phyloP scores from a whole-genome alignment of 768 basidiomycete species.

The Phlegmacium glaucopus region DNA sequence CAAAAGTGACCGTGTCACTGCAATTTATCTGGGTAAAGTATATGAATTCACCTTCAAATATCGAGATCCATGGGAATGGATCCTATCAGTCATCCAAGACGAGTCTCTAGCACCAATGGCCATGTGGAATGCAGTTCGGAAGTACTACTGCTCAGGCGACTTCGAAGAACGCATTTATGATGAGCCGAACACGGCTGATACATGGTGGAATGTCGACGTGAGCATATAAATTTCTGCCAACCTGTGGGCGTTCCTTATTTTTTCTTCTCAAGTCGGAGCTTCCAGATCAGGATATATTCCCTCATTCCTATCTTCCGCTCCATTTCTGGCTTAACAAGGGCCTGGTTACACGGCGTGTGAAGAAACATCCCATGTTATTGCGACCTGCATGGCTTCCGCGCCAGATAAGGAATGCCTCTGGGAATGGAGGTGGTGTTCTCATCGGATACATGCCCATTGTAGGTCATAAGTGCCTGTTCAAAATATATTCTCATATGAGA shows the following conservation, averaged over 20 bases:
- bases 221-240: slow-evolving; percentile 1
- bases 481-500: not conserved
- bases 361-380: slow-evolving; percentile 25
- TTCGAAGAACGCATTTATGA: slow-evolving; percentile 18
- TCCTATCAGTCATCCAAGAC: slow-evolving; percentile 17
- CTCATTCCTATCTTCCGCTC: slow-evolving; percentile 23
- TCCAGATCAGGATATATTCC: slow-evolving; percentile 13
- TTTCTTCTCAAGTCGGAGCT: slow-evolving; percentile 14
- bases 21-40: slow-evolving; percentile 10
- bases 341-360: slow-evolving; percentile 20
- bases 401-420: slow-evolving; percentile 26
- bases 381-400: slow-evolving; percentile 22
- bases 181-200: slow-evolving; percentile 26
- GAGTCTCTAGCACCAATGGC: slow-evolving; percentile 10
- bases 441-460: slow-evolving; percentile 27
- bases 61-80: slow-evolving; percentile 27
- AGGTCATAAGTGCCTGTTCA: slow-evolving; percentile 1
- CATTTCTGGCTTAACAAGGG: slow-evolving; percentile 31
- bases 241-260: not conserved
- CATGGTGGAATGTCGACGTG: slow-evolving; percentile 27
- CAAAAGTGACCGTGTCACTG: slow-evolving; percentile 9
- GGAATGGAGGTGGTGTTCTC: slow-evolving; percentile 29
- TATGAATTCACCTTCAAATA: slow-evolving; percentile 21
- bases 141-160: slow-evolving; percentile 17
- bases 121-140: slow-evolving; percentile 20